phyloP scores from a whole-genome alignment of 768 basidiomycete species.

The Kwoniella dendrophila region DNA sequence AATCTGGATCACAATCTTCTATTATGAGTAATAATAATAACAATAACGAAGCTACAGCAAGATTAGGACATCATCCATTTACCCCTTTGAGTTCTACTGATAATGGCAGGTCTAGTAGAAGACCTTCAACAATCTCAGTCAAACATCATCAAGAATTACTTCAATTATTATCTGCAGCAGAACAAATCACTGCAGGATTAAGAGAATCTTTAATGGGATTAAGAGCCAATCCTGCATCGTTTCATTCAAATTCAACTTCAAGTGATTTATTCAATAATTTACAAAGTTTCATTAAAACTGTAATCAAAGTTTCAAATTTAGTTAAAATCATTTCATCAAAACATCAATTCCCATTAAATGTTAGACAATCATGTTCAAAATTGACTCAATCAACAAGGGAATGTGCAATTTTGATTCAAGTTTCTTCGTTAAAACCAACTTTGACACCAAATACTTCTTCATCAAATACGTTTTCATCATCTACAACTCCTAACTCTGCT shows the following conservation, averaged over 20 bases:
- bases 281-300: conserved; percentile 78
- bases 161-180: conserved; percentile 62
- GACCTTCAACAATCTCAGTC: conserved; percentile 34
- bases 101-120: neutral
- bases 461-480: conserved; percentile 28
- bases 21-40: conserved; percentile 6
- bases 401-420: conserved; percentile 80
- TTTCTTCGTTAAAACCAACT: conserved; percentile 77
- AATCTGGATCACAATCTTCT: conserved; percentile 24
- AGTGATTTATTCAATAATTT: conserved; percentile 74
- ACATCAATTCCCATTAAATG: conserved; percentile 63
- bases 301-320: conserved; percentile 73
- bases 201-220: conserved; percentile 65
- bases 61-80: neutral
- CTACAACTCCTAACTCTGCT: conserved; percentile 14
- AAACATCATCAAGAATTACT: conserved; percentile 45
- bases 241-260: no score
- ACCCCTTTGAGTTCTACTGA: neutral
- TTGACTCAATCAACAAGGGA: conserved; percentile 83
- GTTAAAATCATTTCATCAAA: conserved; percentile 66
- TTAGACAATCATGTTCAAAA: conserved; percentile 72
- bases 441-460: no score
- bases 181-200: conserved; percentile 67
- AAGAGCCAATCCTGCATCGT: conserved; percentile 63
- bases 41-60: neutral